These are phyloP conservation scores for Suillus cothurnatus DNA, from an alignment of 768 basidiomycete genomes.

Conservation along the genomic window DNA sequence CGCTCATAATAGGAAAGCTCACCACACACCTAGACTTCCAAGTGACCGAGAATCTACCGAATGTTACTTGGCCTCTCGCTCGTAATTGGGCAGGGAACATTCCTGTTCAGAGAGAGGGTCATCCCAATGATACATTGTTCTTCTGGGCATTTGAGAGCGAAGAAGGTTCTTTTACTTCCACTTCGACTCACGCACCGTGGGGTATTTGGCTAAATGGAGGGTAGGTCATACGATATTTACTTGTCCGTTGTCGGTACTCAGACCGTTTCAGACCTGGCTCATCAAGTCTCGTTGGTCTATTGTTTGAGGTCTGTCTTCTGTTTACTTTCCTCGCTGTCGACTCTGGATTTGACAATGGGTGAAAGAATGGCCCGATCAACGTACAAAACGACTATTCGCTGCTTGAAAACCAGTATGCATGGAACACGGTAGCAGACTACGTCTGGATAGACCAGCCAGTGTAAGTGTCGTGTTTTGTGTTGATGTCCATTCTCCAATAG, in stretches of 20 bases:
- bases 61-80: slow-evolving; percentile 54
- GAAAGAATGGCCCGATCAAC: slow-evolving; percentile 70
- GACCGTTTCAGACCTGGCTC: slow-evolving; percentile 56
- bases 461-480: slow-evolving; percentile 22
- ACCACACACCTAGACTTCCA: slow-evolving; percentile 49
- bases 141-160: slow-evolving; percentile 64
- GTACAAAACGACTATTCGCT: slow-evolving; percentile 53
- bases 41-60: slow-evolving; percentile 58
- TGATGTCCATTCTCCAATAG: neutral
- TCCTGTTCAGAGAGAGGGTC: slow-evolving; percentile 56
- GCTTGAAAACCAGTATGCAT: slow-evolving; percentile 54
- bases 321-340: neutral
- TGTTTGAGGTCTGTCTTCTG: slow-evolving; percentile 57
- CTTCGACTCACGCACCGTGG: slow-evolving; percentile 56
- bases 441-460: slow-evolving; percentile 80
- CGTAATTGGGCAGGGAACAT: slow-evolving; percentile 69
- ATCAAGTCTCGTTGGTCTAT: slow-evolving; percentile 65
- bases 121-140: slow-evolving; percentile 68
- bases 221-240: slow-evolving; percentile 34
- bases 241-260: neutral
- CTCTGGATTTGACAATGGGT: neutral
- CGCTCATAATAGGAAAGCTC: slow-evolving; percentile 1
- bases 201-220: slow-evolving; percentile 77
- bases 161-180: slow-evolving; percentile 54
- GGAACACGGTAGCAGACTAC: slow-evolving; percentile 63